These are phyloP conservation scores for Hamamelis virginiana DNA, from an alignment of 164 flowering plant species.

Conservation along the genomic window DNA sequence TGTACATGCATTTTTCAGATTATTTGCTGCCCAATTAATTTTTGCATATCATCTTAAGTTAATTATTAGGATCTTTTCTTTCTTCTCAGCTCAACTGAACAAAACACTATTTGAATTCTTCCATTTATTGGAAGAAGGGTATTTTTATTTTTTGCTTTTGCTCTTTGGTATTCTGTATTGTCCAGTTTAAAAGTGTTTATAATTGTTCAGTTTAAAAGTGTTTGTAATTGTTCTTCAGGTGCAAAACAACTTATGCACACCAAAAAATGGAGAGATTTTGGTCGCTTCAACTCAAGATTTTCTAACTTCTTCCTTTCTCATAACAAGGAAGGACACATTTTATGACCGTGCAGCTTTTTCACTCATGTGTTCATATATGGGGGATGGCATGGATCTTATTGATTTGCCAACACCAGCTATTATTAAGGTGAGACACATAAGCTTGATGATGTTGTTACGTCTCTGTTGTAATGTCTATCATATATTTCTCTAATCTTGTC, in stretches of 20 bases:
- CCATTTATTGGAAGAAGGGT: background rate
- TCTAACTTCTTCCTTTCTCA: slow-evolving; percentile 90
- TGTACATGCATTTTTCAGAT: too few relatives aligned
- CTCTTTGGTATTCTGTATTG: background rate
- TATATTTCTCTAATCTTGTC: background rate
- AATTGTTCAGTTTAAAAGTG: background rate
- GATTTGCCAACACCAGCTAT: slow-evolving; percentile 94
- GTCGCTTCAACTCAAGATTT: slow-evolving; percentile 99
- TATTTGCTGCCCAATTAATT: too few relatives aligned
- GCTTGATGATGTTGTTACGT: background rate
- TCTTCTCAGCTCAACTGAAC: background rate
- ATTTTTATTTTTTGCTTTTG: background rate
- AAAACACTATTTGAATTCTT: background rate
- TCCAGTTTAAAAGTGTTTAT: too few relatives aligned
- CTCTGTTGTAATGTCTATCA: background rate
- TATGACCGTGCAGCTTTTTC: slow-evolving; percentile 94
- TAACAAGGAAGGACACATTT: slow-evolving; percentile 95
- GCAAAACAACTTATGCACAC: slow-evolving; percentile 95
- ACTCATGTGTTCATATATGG: slow-evolving; percentile 92
- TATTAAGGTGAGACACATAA: slow-evolving; percentile 55
- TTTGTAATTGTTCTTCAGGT: slow-evolving; percentile 53
- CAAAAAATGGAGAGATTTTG: slow-evolving; percentile 95
- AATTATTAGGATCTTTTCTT: background rate
- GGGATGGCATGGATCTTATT: slow-evolving; percentile 79
- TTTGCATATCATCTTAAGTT: too few relatives aligned